Evolutionary conservation across 306 rosid genomes (phyloP).

Genomic region (Canavalia ensiformis): DNA sequence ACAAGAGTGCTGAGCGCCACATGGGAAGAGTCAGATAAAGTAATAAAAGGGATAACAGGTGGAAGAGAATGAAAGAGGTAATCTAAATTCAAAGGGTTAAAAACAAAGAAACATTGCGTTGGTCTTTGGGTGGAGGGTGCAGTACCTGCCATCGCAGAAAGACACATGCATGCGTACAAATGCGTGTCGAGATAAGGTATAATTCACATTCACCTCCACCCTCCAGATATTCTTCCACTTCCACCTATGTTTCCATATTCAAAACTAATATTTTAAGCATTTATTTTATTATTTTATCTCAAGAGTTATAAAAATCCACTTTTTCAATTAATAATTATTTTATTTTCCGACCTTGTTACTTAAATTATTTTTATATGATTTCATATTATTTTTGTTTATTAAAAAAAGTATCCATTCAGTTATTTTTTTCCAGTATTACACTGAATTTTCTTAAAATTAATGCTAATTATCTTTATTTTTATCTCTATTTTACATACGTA

Average conservation of each 20-base stretch:
- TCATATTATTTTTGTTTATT: too few species aligned
- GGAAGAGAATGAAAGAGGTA: neutral
- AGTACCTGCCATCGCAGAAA: conserved; percentile 43
- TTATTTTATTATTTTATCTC: neutral
- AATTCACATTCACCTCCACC: neutral
- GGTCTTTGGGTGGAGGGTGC: conserved; percentile 35
- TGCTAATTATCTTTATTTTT: too few species aligned
- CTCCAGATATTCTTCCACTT: neutral
- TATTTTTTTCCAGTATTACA: too few species aligned
- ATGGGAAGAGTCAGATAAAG: conserved; percentile 82
- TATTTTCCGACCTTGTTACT: too few species aligned
- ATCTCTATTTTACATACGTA: too few species aligned
- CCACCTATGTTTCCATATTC: neutral
- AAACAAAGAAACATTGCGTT: conserved; percentile 19
- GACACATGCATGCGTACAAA: conserved; percentile 55
- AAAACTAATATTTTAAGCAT: neutral
- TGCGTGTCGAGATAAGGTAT: conserved; percentile 29
- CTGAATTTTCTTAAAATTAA: too few species aligned
- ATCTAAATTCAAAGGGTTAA: conserved; percentile 32
- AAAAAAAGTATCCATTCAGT: too few species aligned
- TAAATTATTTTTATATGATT: too few species aligned
- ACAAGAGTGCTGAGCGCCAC: conserved; percentile 70
- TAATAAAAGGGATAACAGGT: conserved; percentile 32
- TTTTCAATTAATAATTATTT: neutral
- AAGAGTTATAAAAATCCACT: neutral